Base-by-base conservation (phyloP, 164 flowering plant genomes). In the Platanus orientalis region DNA sequence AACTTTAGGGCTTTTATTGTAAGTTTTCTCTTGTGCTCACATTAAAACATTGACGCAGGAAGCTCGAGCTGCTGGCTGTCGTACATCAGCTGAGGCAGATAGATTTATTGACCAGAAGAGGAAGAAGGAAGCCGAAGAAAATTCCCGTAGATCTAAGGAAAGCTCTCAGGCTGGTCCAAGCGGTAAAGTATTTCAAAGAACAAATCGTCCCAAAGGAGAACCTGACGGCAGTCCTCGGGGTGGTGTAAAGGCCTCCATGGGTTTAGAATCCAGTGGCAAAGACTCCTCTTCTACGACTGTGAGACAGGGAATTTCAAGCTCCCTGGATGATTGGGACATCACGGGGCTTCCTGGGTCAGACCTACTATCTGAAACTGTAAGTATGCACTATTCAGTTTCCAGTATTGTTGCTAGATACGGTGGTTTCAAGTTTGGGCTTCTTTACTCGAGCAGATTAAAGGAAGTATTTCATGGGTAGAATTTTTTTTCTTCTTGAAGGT, bases 51-150 rank as follows among this genome's bases (percentile, higher is more conserved):
- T 48, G 2, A 9, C 73, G 56, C 80, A 92, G 98, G 96, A 86
- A 66, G 95, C 89, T 36, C 79, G 85, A 58, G 85, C 83, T 58
- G 96, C 91, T 73, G 96, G 96, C 25, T 92, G 95, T 53, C 84
- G 81, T 24, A 81, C 95, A 20, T 61, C 86, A 52, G 74, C 80
- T 58, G 96, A 88, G 72, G 95, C 86, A n/a, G 87, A 86, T 29
- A 77, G 83, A 58, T 92, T 61, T 61, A 65, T 79, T 30, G 92
- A 79, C 17, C 80, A 67, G 60, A 89, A 82, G 58, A 82, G 83
- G 58, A 83, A 71, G 69, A 79, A 62, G 59, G 95, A 83, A 79
- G 79, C 83, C 45, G 96, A 89, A 75, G 92, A 85, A 75, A 71
- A 29, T 68, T 75, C 77, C 7, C 72, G 67, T 7, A 76, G 79